Evolutionary conservation across 192 early-diverging fungal genomes (phyloP).

Genomic region (Coemansia sp.): DNA sequence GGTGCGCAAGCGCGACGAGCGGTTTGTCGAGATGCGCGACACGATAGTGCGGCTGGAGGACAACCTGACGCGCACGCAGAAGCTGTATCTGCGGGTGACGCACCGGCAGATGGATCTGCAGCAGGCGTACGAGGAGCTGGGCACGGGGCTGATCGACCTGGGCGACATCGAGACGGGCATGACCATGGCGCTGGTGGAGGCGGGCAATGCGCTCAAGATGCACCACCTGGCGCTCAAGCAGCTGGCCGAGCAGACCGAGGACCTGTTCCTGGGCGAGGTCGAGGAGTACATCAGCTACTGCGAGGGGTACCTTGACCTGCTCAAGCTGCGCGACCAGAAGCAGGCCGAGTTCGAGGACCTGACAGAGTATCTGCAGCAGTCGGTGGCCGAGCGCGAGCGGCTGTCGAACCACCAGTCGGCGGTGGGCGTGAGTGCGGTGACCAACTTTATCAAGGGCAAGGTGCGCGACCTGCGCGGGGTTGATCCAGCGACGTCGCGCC

Average conservation of each 20-base stretch:
- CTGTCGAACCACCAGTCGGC: conserved; percentile 58
- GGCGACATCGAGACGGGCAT: conserved; percentile 84
- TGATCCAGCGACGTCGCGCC: conserved; percentile 74
- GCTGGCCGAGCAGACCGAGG: conserved; percentile 56
- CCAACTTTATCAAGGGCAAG: conserved; percentile 82
- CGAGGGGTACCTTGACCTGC: conserved; percentile 58
- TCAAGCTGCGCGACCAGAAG: conserved; percentile 87
- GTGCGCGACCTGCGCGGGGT: conserved; percentile 85
- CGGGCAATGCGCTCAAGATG: conserved; percentile 68
- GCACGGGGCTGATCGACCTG: conserved; percentile 68
- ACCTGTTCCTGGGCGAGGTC: conserved; percentile 67
- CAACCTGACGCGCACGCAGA: conserved; percentile 82
- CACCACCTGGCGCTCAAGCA: conserved; percentile 64
- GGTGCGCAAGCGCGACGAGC: conserved; percentile 83
- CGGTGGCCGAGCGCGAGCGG: conserved; percentile 68
- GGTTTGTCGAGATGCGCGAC: conserved; percentile 81
- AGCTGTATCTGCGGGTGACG: conserved; percentile 68
- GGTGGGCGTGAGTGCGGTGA: conserved; percentile 57
- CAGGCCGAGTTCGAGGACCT: conserved; percentile 94
- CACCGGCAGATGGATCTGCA: conserved; percentile 79
- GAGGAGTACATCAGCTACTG: conserved; percentile 76
- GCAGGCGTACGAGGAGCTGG: conserved; percentile 75
- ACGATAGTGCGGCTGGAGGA: conserved; percentile 79
- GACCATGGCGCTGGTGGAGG: conserved; percentile 67
- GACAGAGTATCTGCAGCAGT: conserved; percentile 68